Evolutionary conservation across 805 yeast genomes (phyloP).

Genomic region (Candida anglica): DNA sequence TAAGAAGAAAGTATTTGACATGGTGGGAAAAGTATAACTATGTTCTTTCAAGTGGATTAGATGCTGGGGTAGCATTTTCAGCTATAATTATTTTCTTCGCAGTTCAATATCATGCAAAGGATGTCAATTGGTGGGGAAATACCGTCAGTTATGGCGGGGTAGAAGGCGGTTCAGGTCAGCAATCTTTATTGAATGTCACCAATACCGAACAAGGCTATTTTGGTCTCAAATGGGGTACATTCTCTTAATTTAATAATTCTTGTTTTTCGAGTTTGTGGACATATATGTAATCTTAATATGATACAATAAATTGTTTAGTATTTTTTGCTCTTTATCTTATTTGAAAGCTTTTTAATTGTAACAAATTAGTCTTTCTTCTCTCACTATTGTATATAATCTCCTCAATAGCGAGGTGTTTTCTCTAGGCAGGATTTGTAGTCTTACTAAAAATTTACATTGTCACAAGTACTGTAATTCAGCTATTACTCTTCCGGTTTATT

Average conservation of each 20-base stretch:
- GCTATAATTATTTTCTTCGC: constrained; percentile 54
- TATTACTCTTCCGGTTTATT: too few species aligned
- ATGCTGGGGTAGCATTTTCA: constrained; percentile 54
- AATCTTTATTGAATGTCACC: constrained; percentile 3
- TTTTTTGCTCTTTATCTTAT: too few species aligned
- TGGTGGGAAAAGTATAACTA: constrained; percentile 73
- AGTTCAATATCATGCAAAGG: constrained; percentile 38
- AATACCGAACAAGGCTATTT: constrained; percentile 27
- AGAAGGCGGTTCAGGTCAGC: constrained; percentile 23
- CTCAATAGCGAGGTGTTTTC: too few species aligned
- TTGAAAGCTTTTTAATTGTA: too few species aligned
- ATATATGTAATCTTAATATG: too few species aligned
- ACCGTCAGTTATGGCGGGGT: constrained; percentile 19
- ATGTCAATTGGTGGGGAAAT: constrained; percentile 63
- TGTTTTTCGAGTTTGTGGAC: too few species aligned
- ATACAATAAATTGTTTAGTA: too few species aligned
- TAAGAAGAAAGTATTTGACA: constrained; percentile 39
- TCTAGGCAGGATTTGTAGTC: too few species aligned
- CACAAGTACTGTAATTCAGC: too few species aligned
- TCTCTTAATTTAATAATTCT: constrained; percentile 11
- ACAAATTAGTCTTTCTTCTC: too few species aligned
- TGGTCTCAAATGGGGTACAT: constrained; percentile 26
- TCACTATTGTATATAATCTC: too few species aligned
- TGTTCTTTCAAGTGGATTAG: constrained; percentile 46
- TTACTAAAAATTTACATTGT: too few species aligned